Percentiles rank a stretch among this genome's conserved stretches.
Conservation (phyloP, 1,284 basidiomycete genomes). For the Fistulina hepatica region DNA sequence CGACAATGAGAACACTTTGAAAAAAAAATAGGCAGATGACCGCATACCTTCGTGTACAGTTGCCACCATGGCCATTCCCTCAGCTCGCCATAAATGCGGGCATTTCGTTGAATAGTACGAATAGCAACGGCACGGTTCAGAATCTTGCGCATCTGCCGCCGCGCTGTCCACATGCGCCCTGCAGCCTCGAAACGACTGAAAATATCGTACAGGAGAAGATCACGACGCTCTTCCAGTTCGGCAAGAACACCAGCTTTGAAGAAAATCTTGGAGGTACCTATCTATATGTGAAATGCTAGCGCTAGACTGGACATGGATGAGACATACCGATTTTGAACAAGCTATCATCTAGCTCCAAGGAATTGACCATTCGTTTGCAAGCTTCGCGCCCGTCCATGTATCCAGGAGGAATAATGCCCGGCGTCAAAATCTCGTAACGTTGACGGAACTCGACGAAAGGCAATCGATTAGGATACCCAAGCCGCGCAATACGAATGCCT, state of each 20-base stretch:
- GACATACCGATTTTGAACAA: slow-evolving; percentile 74
- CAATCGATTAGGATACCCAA: slow-evolving; percentile 94
- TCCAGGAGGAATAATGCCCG: slow-evolving; percentile 83
- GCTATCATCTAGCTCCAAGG: slow-evolving; percentile 78
- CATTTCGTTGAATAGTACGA: slow-evolving; percentile 89
- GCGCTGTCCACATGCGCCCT: slow-evolving; percentile 76
- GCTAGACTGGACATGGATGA: too few relatives aligned
- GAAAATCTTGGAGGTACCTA: slow-evolving; percentile 97
- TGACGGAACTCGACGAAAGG: slow-evolving; percentile 97
- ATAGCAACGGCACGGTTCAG: slow-evolving; percentile 89
- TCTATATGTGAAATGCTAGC: too few relatives aligned
- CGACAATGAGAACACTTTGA: slow-evolving; percentile 5
- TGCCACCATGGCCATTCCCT: slow-evolving; percentile 99
- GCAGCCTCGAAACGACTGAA: slow-evolving; percentile 85
- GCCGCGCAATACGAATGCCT: slow-evolving; percentile 96
- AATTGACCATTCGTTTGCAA: slow-evolving; percentile 85
- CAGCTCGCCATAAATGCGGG: slow-evolving; percentile 80
- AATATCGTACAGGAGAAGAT: slow-evolving; percentile 78
- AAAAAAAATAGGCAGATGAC: slow-evolving; percentile 5
- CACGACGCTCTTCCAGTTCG: slow-evolving; percentile 92
- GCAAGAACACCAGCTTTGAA: slow-evolving; percentile 98
- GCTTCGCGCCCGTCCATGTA: slow-evolving; percentile 98
- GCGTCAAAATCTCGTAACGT: slow-evolving; percentile 93
- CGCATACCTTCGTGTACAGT: slow-evolving; percentile 76
- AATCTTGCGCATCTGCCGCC: slow-evolving; percentile 91